Evolutionary conservation across 192 early-diverging fungal species (phyloP), one percentile per base, ranked within the genome.

Genomic region (Coemansia sp.): DNA sequence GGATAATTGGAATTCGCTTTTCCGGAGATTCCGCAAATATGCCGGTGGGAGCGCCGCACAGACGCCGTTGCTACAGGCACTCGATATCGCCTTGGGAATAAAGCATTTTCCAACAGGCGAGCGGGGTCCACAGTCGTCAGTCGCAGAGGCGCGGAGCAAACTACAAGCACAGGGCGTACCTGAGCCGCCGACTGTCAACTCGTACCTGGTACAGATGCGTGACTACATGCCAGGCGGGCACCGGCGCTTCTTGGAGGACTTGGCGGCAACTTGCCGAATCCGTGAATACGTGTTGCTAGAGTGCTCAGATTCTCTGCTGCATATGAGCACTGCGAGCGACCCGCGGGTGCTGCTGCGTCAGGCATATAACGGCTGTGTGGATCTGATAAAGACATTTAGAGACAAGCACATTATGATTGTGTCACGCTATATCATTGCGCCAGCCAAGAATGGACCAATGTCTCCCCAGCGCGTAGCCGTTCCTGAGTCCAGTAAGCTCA

Each of bases 21-120:
- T 85, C 19, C 74, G 71, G 10, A 67, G 86, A 17, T 91, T 88
- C 83, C 85, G 90, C 51, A 85, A 83, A 60, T 88, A 91, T 74
- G 91, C 94, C 2, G 96, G 96, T 35, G 96, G 92, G 0, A 94
- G 92, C 76, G 95, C 96, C 4, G 96, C 93, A 0, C 96, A 98
- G 75, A 93, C 89, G 22, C 87, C 94, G n/a, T 67, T 96, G 53
- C 93, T 98, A 39, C 95, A 96, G 66, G 86, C 88, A 17, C 73
- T 97, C 24, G 96, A 98, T 69, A 87, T 93, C 60, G 89, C 88
- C 0, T 85, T 98, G 41, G 92, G 92, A 17, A 85, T 98, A 32
- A 86, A 92, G 67, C 96, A 97, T 68, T 76, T 87, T 62, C 90
- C 90, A n/a, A 92, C 90, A 0, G 86, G 88, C 59, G 55, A 71